A percentile compares a stretch with the other conserved stretches of the same genome.
Conservation (phyloP, 148 eudicot genomes). For the Persicaria tinctoria region DNA sequence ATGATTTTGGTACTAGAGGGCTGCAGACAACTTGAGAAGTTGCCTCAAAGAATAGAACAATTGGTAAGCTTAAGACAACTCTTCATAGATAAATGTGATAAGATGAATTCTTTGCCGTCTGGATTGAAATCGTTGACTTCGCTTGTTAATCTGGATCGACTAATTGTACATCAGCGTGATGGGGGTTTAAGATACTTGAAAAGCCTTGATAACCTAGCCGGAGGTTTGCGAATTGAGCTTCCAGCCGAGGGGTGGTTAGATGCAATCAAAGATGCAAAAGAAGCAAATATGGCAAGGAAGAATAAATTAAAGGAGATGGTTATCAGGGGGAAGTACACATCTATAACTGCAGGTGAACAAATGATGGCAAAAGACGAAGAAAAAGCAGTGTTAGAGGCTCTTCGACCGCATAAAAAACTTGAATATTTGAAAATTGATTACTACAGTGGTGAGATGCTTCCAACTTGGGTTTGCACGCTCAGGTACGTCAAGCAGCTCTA, state of each 20-base stretch:
- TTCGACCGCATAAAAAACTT: background rate
- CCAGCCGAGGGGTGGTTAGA: background rate
- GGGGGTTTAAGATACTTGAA: background rate
- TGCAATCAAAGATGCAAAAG: background rate
- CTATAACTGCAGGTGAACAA: background rate
- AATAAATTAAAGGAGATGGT: background rate
- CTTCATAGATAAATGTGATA: background rate
- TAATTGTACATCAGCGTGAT: background rate
- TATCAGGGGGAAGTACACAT: background rate
- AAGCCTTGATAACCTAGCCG: background rate
- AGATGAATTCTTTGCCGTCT: background rate
- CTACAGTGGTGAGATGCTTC: background rate
- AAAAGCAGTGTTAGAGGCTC: background rate
- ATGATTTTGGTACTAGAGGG: background rate
- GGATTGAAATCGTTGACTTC: background rate
- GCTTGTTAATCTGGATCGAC: background rate
- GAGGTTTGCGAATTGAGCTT: background rate
- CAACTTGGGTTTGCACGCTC: background rate
- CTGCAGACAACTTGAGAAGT: background rate
- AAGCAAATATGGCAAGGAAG: background rate
- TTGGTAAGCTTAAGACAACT: background rate
- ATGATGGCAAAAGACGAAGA: background rate
- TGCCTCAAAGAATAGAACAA: background rate
- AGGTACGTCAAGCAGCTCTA: background rate
- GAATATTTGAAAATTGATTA: background rate